phyloP scores from a whole-genome alignment of 257 asterid species.

The Linderniella brevidens region DNA sequence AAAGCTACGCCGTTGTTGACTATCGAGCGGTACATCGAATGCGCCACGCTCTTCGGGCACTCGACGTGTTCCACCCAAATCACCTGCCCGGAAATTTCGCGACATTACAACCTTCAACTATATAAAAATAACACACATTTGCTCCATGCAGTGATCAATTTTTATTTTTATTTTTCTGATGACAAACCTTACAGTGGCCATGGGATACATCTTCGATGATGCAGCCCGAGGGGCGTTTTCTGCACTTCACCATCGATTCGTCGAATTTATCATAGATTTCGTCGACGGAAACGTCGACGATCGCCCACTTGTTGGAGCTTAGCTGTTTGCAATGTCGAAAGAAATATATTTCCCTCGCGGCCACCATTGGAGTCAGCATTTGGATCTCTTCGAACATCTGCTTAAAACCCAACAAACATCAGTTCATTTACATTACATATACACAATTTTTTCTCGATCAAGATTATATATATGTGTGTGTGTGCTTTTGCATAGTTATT shows the following conservation, averaged over 20 bases:
- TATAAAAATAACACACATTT: not conserved
- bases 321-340: constrained; percentile 51
- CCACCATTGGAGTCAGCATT: constrained; percentile 76
- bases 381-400: constrained; percentile 88
- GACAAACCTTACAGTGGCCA: constrained; percentile 78
- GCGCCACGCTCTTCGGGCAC: constrained; percentile 40
- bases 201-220: constrained; percentile 60
- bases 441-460: not conserved
- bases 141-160: not conserved
- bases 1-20: constrained; percentile 75
- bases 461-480: not conserved
- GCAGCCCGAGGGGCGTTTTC: constrained; percentile 84
- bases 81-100: constrained; percentile 28
- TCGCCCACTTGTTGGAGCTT: constrained; percentile 55
- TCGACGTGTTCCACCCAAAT: constrained; percentile 90
- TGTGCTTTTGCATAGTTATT: too few species aligned
- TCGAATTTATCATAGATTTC: constrained; percentile 40
- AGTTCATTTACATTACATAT: too few species aligned
- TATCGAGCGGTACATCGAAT: constrained; percentile 40
- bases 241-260: constrained; percentile 40
- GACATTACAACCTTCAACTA: not conserved
- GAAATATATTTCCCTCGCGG: constrained; percentile 61
- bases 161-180: not conserved
- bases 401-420: too few species aligned
- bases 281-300: constrained; percentile 66